Conservation (phyloP, 2,329 filamentous ascomycete species). For the Cadophora gregata region DNA sequence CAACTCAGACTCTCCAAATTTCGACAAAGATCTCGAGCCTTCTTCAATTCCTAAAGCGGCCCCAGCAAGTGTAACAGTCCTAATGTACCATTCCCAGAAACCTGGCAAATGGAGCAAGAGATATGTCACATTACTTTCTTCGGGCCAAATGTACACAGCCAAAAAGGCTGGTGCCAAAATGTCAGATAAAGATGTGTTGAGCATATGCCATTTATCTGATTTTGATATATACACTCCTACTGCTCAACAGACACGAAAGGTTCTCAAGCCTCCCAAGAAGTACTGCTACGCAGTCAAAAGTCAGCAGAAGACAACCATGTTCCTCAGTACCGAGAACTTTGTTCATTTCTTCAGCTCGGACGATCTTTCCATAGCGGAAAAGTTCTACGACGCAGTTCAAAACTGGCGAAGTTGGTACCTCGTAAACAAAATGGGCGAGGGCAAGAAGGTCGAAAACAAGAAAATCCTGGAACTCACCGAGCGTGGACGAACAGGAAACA, state of each 20-base stretch:
- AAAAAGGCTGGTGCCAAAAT: constrained; percentile 70
- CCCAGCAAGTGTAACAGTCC: constrained; percentile 70
- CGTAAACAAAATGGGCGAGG: constrained; percentile 66
- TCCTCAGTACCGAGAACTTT: constrained; percentile 82
- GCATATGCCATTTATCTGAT: constrained; percentile 85
- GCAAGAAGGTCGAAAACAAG: constrained; percentile 41
- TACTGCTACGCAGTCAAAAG: constrained; percentile 89
- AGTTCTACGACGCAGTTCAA: constrained; percentile 76
- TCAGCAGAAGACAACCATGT: constrained; percentile 86
- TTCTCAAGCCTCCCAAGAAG: constrained; percentile 83
- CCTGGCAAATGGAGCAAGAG: constrained; percentile 90
- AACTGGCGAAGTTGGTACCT: constrained; percentile 92
- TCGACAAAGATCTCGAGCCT: constrained; percentile 67
- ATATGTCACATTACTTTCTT: constrained; percentile 73
- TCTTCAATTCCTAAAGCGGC: constrained; percentile 66
- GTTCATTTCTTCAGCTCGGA: constrained; percentile 91
- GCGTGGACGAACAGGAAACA: constrained; percentile 35
- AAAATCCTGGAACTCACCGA: constrained; percentile 32
- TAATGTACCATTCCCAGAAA: constrained; percentile 80
- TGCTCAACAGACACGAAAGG: constrained; percentile 68
- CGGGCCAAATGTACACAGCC: constrained; percentile 73
- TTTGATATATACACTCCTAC: constrained; percentile 90
- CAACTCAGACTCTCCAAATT: constrained; percentile 60
- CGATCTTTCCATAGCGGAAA: constrained; percentile 68
- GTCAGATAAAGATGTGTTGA: constrained; percentile 69